Conservation (phyloP, 192 early-diverging fungal species). For the Cladochytrium replicatum region DNA sequence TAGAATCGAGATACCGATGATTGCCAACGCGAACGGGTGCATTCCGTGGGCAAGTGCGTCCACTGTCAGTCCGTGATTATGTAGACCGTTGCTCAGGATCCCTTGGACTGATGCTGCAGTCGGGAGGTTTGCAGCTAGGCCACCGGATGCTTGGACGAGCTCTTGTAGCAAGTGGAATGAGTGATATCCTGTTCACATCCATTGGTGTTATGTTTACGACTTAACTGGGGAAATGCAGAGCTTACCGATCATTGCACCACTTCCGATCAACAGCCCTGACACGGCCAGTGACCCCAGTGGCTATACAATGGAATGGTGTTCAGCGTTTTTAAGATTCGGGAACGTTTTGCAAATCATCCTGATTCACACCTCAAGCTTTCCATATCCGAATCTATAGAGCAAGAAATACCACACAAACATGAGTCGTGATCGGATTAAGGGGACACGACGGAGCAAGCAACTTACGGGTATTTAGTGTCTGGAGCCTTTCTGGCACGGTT, state of each 20-base stretch:
- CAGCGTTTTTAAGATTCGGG: no score
- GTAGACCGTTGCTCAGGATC: slow-evolving; percentile 4
- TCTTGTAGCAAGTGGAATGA: no score
- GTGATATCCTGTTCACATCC: no score
- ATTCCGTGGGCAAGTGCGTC: slow-evolving; percentile 3
- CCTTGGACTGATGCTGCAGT: slow-evolving; percentile 8
- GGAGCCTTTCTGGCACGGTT: slow-evolving; percentile 52
- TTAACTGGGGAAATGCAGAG: no score
- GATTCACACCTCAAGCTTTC: slow-evolving; percentile 29
- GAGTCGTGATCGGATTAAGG: neutral
- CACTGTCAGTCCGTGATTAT: slow-evolving; percentile 4
- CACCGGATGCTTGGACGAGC: slow-evolving; percentile 8
- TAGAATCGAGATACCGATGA: slow-evolving; percentile 54
- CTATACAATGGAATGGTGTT: no score
- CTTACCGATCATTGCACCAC: slow-evolving; percentile 59
- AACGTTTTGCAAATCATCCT: slow-evolving; percentile 8
- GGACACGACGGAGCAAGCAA: no score
- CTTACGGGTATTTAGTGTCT: slow-evolving; percentile 57
- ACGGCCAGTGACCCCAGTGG: no score
- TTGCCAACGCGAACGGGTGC: slow-evolving; percentile 55
- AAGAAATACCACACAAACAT: no score
- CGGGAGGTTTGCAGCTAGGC: neutral
- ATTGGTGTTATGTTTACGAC: no score
- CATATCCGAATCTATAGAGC: slow-evolving; percentile 24
- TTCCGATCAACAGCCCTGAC: slow-evolving; percentile 57